Percentiles rank a stretch among this genome's conserved stretches.
These are phyloP conservation scores for Sphagnum contortum DNA, from an alignment of 225 moss, liverwort and hornwort species.

Conservation along the genomic window DNA sequence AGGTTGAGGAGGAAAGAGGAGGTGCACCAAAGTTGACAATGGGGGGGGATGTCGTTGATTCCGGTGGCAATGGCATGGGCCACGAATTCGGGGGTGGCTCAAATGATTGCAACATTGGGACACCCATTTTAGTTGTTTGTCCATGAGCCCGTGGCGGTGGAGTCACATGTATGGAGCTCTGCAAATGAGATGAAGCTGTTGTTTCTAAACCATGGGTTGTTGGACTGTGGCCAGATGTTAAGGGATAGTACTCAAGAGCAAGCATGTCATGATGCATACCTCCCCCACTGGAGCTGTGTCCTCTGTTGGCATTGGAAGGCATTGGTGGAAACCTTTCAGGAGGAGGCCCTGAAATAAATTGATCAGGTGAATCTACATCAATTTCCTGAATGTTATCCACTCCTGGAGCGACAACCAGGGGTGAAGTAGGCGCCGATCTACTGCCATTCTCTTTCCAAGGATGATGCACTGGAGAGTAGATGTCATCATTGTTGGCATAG, in stretches of 20 bases:
- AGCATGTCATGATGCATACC: background rate
- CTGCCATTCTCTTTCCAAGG: slow-evolving; percentile 13
- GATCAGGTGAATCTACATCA: background rate
- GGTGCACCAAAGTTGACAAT: slow-evolving; percentile 37
- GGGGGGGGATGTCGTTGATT: slow-evolving; percentile 16
- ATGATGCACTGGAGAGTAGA: slow-evolving; percentile 16
- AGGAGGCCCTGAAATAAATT: no score
- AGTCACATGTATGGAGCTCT: no score
- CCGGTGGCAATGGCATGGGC: slow-evolving; percentile 25
- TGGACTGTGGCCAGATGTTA: slow-evolving; percentile 11
- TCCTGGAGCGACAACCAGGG: slow-evolving; percentile 6
- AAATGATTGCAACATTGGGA: slow-evolving; percentile 15
- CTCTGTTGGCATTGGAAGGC: slow-evolving; percentile 4
- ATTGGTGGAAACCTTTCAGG: slow-evolving; percentile 8
- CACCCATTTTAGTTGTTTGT: slow-evolving; percentile 20
- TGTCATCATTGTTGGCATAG: slow-evolving; percentile 12
- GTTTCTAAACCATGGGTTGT: background rate
- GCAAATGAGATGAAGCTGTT: no score
- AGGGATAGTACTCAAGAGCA: slow-evolving; percentile 7
- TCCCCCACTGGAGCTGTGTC: background rate
- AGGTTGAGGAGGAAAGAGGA: slow-evolving; percentile 40
- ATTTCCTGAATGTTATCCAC: slow-evolving; percentile 10
- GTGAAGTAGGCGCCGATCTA: slow-evolving; percentile 26
- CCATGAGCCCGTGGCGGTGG: slow-evolving; percentile 4
- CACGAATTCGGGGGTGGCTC: slow-evolving; percentile 9